Base-by-base conservation (phyloP, 2,329 filamentous ascomycete species). In the Capronia coronata region DNA sequence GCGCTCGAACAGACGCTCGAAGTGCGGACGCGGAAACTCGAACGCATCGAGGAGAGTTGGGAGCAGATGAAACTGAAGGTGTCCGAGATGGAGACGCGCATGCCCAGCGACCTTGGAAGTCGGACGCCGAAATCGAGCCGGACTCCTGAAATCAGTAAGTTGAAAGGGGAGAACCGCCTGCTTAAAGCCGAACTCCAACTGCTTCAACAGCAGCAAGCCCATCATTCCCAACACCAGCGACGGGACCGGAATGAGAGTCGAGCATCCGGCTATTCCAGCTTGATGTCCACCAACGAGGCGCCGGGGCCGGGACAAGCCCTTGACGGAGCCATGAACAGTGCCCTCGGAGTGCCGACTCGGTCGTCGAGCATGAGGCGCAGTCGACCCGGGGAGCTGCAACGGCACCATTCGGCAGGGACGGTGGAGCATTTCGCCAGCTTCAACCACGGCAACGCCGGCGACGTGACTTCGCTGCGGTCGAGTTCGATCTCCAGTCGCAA, bases 1-100 rank as follows among this genome's bases (percentile, higher is more conserved):
- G 80, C 78, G 0, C 75, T 98, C 1, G 89, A 96, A 66, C 82
- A 82, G 59, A 86, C 82, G 30, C 79, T 96, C 22, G 87, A 93
- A 46, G 70, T 82, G 21, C 83, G 89, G 13, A 78, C 84, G 52
- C 93, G 94, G 71, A 87, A 88, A 59, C 78, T 98, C 23, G 91
- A 97, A 57, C 80, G 86, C 2, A 75, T 98, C 1, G 93, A 98
- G 68, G 80, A 83, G 13, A 78, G 87, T 35, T 81, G 93, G 34
- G 78, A 85, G 52, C 85, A 83, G 58, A 78, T 72, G 52, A 67
- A 68, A 32, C 50, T 58, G 35, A 59, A 54, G 37, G 48, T 58
- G 48, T 50, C 47, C 23, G 58, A 60, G 21, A 54, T 59, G 48
- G 58, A 60, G 14, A 47, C 48, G 23, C 52, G 52, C 14, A 43